Base-by-base conservation (phyloP, 2,329 filamentous ascomycete genomes). In the Penicillium sp. region DNA sequence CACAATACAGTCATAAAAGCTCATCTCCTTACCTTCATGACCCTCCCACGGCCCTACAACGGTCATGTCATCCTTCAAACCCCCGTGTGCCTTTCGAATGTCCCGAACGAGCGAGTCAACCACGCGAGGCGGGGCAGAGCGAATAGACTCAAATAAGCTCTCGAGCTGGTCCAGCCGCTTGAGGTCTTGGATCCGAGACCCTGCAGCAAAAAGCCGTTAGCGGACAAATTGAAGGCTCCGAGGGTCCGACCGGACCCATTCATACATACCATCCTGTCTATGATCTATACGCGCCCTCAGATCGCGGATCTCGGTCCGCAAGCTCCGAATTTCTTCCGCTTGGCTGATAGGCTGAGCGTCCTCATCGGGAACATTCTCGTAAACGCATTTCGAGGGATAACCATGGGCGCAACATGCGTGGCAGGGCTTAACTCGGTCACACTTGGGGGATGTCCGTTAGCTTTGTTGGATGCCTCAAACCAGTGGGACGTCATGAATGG, bases 371-470 rank as follows among this genome's bases (percentile, higher is more conserved):
- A 60, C 46, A 6, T 49, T 55, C n/a, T 71, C 67, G 50, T 70
- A 71, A 9, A 66, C 61, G 46, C 68, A 71, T 55, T 67, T 65
- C 13, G 68, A 70, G 0, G 68, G 68, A 44, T 71, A 68, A 3
- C 68, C 68, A 55, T 71, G 67, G 6, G 68, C 66, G 49, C 68
- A 71, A 52, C 68, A 71, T 44, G 68, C 67, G 50, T 71, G 67
- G 49, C 67, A 71, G 47, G 68, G 68, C 47, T 66, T 66, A 24
- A 71, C 64, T 41, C 68, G 67, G 49, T 71, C 68, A 53, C 68
- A 71, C 67, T 71, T 57, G 12, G 9, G 32, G 24, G 49, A 54
- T 48, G 32, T 18, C 46, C 41, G 44, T 61, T 59, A 62, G 53
- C 46, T 47, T 45, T 41, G 25, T 35, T 23, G 27, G 12, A 23